Base-by-base conservation (phyloP, 257 asterid species). In the Nicotiana paniculata region DNA sequence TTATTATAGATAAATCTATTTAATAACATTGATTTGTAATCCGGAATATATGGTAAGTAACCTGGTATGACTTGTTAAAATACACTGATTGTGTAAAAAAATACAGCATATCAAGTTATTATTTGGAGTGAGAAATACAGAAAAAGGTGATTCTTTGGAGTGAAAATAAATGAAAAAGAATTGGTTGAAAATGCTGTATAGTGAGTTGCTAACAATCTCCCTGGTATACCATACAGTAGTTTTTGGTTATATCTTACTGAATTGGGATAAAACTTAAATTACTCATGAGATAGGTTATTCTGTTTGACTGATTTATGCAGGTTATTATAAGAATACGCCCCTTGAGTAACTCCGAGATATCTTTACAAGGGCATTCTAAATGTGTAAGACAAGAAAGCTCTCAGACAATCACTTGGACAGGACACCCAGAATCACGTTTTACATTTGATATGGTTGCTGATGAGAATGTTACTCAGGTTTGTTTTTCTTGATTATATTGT, bases 381-480 rank as follows among this genome's bases (percentile, higher is more conserved):
- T 96, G 99, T 81, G 94, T 96, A 4, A 94, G 88, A 86, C 98
- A 96, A 86, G 98, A 96, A 15, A 91, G 97, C 88, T 89, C 97
- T 24, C 97, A 93, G 83, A 68, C 97, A n/a, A 88, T 96, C 72
- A 93, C 97, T 32, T 96, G 98, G 98, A 86, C 83, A 2, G 99
- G 98, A 26, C 94, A 90, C 79, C 98, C 98, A 17, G 98, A 96
- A 81, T 89, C 98, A 5, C 90, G 96, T 79, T 96, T 92, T 80
- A 93, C 97, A 15, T 96, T 96, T 86, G 99, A 96, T 78, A 81
- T 88, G 51, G 97, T 94, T 79, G 99, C 99, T 21, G 98, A 94
- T 89, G 99, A 96, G 83, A 90, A 68, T 88, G 97, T 96, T 81
- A 93, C 87, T 90, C 99, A 96, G 97, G 99, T 96, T 82, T 11